Base-by-base conservation (phyloP, 148 eudicot species). In the Rhododendron henanense region DNA sequence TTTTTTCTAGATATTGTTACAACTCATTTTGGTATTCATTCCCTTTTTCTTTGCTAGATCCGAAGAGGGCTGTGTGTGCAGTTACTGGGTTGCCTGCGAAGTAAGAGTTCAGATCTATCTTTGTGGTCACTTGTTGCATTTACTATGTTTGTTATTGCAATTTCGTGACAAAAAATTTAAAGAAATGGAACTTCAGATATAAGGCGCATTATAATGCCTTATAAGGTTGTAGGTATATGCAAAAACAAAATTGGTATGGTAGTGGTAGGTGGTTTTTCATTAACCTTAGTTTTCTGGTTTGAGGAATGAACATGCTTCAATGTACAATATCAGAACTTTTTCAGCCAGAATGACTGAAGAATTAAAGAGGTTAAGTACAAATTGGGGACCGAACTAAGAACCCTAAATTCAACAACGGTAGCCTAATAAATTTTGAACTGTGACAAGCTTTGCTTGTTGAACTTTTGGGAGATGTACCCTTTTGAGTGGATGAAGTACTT, bases 1-100 rank as follows among this genome's bases (percentile, higher is more conserved):
- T 11, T 10, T 37, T 51, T 41, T 84, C 8, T 53, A 47, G 47
- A 37, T 23, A 33, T 48, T 18, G 76, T 84, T 79, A 41, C 61
- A 21, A 59, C 85, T 73, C 82, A 83, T 76, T 78, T 78, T 44
- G 83, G 78, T 53, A 71, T 78, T 37, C 76, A 82, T 71, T 71
- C 41, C 76, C 13, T 13, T 78, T 51, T 55, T 53, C 86, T 86
- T 88, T 90, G 25, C 85, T 92, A 96, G 99, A 96, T 87, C 96
- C 96, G 55, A 87, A 92, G 82, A 93, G 90, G 90, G 92, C 93
- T 74, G 78, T 95, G 45, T 96, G 99, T 87, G 94, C 85, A 31
- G 88, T 96, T 85, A 96, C 99, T 55, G 99, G 99, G 80, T 87
- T 95, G 81, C 96, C 99, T 78, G 99, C 97, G 31, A 92, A 89